These are phyloP conservation scores for Helianthus tuberosus DNA, from an alignment of 129 eudicot species.

Conservation along the genomic window DNA sequence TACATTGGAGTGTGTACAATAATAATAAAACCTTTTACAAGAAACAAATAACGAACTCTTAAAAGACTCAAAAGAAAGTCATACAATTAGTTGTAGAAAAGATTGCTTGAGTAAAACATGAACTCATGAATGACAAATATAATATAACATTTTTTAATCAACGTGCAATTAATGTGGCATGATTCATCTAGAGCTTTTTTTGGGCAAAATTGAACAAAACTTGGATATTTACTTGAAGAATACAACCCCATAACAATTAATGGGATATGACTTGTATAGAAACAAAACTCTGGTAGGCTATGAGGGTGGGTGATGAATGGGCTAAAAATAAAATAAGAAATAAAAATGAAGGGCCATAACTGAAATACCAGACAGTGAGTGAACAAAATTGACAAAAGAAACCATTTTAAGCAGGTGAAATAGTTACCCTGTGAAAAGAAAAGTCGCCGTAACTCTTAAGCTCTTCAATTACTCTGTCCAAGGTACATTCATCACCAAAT, in stretches of 20 bases:
- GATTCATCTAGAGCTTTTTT: too few species aligned
- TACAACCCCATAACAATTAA: too few species aligned
- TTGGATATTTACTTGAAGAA: too few species aligned
- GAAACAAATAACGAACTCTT: too few species aligned
- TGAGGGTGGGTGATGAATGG: neutral
- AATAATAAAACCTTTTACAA: too few species aligned
- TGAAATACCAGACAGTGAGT: neutral
- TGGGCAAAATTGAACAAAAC: too few species aligned
- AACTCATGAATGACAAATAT: too few species aligned
- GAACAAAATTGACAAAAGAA: constrained; percentile 1
- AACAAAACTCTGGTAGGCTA: neutral
- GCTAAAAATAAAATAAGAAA: neutral
- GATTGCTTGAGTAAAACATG: too few species aligned
- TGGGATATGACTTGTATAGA: neutral
- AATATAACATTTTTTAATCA: too few species aligned
- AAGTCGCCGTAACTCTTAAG: constrained; percentile 89
- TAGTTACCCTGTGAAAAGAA: constrained; percentile 79
- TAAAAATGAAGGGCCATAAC: neutral
- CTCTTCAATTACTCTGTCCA: constrained; percentile 94
- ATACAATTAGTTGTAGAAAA: too few species aligned
- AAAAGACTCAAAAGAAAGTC: too few species aligned
- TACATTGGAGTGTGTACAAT: neutral
- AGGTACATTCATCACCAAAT: constrained; percentile 89
- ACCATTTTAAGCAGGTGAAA: neutral
- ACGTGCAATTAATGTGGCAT: too few species aligned